Evolutionary conservation across 768 basidiomycete species (phyloP).

Genomic region (Hortiboletus campestris): DNA sequence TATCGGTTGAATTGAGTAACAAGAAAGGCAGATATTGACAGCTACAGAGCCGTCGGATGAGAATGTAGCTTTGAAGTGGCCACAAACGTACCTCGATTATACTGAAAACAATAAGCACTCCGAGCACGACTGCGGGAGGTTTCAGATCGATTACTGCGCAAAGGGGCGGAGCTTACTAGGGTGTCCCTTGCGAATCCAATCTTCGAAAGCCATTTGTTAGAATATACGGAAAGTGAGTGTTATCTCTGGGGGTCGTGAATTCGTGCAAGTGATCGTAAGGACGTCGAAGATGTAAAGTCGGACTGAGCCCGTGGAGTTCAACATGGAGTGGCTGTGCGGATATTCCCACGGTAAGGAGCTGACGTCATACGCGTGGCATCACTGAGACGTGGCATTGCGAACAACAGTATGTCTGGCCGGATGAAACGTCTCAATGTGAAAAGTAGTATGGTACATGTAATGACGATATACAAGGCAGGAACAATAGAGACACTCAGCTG

Average conservation of each 20-base stretch:
- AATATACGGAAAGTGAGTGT: constrained; percentile 8
- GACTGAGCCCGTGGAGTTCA: constrained; percentile 21
- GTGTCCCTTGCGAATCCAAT: constrained; percentile 50
- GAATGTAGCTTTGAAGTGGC: background rate
- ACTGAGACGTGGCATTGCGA: background rate
- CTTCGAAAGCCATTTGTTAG: constrained; percentile 36
- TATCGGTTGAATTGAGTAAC: constrained; percentile 56
- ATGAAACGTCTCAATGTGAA: constrained; percentile 6
- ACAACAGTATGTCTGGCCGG: background rate
- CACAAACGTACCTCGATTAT: constrained; percentile 56
- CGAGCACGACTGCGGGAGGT: constrained; percentile 49
- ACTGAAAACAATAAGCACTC: constrained; percentile 51
- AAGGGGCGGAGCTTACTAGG: constrained; percentile 41
- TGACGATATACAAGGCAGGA: constrained; percentile 6
- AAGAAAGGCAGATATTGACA: constrained; percentile 73
- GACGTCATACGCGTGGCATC: constrained; percentile 17
- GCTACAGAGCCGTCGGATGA: constrained; percentile 34
- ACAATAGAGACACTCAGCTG: background rate
- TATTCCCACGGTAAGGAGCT: constrained; percentile 15
- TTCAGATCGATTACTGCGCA: background rate
- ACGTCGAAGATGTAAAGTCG: background rate
- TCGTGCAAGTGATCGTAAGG: constrained; percentile 26
- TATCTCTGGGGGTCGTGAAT: constrained; percentile 25
- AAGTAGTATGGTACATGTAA: constrained; percentile 21
- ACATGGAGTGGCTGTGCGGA: constrained; percentile 26